A percentile compares a stretch with the other conserved stretches of the same genome.
Conservation (phyloP, 345 rosid genomes). For the Lepidium didymum region DNA sequence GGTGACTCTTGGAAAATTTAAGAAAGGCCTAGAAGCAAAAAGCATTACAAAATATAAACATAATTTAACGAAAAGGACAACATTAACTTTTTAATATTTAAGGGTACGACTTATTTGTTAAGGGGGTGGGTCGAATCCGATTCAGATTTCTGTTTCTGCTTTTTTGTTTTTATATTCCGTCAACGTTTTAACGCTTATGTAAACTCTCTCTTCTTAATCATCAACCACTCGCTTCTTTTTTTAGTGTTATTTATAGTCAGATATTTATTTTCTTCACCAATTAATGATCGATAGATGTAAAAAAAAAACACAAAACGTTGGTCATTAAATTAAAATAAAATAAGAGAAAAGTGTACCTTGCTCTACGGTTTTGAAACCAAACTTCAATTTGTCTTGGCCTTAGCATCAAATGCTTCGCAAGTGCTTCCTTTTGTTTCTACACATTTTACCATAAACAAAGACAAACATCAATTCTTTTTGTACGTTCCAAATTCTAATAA, state of each 20-base stretch:
- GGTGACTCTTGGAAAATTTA: slow-evolving; percentile 18
- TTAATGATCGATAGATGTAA: neutral
- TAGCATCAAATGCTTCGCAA: slow-evolving; percentile 75
- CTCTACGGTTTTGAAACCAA: slow-evolving; percentile 99
- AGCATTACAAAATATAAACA: slow-evolving; percentile 6
- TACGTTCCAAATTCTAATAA: neutral
- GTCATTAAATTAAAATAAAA: neutral
- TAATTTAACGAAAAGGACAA: slow-evolving; percentile 26
- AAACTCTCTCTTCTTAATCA: slow-evolving; percentile 10
- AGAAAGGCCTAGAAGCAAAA: slow-evolving; percentile 23
- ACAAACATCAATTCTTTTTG: neutral
- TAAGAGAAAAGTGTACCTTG: slow-evolving; percentile 54
- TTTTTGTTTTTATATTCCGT: slow-evolving; percentile 22
- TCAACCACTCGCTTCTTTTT: slow-evolving; percentile 8
- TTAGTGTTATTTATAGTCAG: slow-evolving; percentile 11
- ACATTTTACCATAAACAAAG: neutral
- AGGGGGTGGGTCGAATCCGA: slow-evolving; percentile 37
- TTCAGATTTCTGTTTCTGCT: slow-evolving; percentile 23
- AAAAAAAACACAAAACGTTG: neutral
- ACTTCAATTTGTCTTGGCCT: slow-evolving; percentile 92
- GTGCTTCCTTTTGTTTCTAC: slow-evolving; percentile 90
- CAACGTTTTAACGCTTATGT: slow-evolving; percentile 28
- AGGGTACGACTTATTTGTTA: slow-evolving; percentile 34
- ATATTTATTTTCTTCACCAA: slow-evolving; percentile 7
- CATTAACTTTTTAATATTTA: slow-evolving; percentile 22